phyloP scores from a whole-genome alignment of 2,329 filamentous ascomycete species.

The Emericellopsis atlantica region DNA sequence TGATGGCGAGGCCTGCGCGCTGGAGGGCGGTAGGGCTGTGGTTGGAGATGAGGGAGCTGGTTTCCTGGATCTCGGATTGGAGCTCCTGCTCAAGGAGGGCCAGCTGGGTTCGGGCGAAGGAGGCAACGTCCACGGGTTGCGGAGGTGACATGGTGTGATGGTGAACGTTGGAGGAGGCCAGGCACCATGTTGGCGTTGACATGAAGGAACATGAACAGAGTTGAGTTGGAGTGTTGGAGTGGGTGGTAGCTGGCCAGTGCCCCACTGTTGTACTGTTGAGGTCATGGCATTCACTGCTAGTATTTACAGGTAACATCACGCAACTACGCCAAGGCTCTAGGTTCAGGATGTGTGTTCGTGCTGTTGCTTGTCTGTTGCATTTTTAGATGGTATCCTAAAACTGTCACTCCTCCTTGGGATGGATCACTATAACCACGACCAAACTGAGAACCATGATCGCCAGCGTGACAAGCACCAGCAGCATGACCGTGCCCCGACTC shows the following conservation, averaged over 20 bases:
- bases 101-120: constrained; percentile 62
- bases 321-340: no score
- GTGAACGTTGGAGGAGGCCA: neutral
- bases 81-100: constrained; percentile 59
- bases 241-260: no score
- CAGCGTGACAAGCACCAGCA: constrained; percentile 55
- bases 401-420: constrained; percentile 13
- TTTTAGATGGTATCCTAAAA: no score
- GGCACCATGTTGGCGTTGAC: neutral
- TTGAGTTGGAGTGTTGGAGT: no score
- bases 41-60: constrained; percentile 50
- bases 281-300: no score
- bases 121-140: constrained; percentile 44
- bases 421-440: constrained; percentile 45
- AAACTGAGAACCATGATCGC: constrained; percentile 48
- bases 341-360: no score
- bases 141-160: constrained; percentile 18
- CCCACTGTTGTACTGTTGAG: no score
- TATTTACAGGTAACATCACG: no score
- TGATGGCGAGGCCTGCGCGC: constrained; percentile 66
- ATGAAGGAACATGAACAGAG: no score
- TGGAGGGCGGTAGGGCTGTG: constrained; percentile 59
- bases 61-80: constrained; percentile 59
- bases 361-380: no score
- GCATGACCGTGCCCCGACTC: constrained; percentile 59